Conservation (phyloP, 331 rosid species). For the Cydonia oblonga region DNA sequence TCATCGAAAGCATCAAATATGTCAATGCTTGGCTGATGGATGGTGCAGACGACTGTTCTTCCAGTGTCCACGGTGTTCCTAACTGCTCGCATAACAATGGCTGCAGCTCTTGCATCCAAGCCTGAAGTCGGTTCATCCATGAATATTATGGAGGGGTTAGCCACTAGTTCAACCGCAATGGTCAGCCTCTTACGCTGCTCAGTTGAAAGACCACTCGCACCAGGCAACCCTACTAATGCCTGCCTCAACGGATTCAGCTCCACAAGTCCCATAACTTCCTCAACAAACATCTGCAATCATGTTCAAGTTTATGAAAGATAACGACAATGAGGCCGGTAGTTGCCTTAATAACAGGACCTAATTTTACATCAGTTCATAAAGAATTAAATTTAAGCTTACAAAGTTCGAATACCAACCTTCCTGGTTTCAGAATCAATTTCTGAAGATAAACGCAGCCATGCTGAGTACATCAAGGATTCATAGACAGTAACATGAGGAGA, state of each 20-base stretch:
- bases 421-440: constrained; percentile 15
- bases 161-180: constrained; percentile 33
- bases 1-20: constrained; percentile 30
- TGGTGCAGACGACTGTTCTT: constrained; percentile 37
- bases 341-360: background rate
- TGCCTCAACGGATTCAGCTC: constrained; percentile 42
- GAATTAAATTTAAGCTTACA: background rate
- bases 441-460: constrained; percentile 25
- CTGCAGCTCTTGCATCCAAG: constrained; percentile 70
- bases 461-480: constrained; percentile 30
- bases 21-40: constrained; percentile 35
- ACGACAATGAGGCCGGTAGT: background rate
- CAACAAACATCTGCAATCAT: constrained; percentile 48
- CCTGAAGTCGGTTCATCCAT: constrained; percentile 83
- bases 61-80: constrained; percentile 53
- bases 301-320: background rate
- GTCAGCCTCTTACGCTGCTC: constrained; percentile 64
- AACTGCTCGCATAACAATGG: constrained; percentile 67
- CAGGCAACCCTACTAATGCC: constrained; percentile 56
- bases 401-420: constrained; percentile 9
- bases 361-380: background rate
- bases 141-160: constrained; percentile 35
- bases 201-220: constrained; percentile 57
- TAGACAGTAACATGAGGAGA: constrained; percentile 60
- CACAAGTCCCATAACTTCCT: constrained; percentile 71